phyloP scores from a whole-genome alignment of 1,284 basidiomycete genomes.

The Anthracocystis setariae region DNA sequence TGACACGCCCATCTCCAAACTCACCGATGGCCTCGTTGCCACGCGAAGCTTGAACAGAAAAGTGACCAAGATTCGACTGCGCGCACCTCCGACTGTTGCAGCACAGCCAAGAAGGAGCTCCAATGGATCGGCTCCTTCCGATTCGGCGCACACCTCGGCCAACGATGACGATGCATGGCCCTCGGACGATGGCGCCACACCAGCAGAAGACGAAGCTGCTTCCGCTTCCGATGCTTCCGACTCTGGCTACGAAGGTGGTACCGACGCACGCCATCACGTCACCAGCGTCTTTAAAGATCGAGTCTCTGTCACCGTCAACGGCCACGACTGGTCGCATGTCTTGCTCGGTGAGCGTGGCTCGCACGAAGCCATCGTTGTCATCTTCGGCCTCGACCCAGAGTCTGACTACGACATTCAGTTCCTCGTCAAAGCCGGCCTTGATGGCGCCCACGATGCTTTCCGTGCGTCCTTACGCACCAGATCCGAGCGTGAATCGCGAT shows the following conservation, averaged over 20 bases:
- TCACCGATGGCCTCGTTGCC: slow-evolving; percentile 50
- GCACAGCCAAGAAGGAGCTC: slow-evolving; percentile 40
- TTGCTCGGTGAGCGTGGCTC: slow-evolving; percentile 53
- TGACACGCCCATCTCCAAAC: slow-evolving; percentile 40
- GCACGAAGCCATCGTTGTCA: slow-evolving; percentile 61
- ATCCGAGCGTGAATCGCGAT: slow-evolving; percentile 38
- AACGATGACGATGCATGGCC: slow-evolving; percentile 52
- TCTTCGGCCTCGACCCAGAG: slow-evolving; percentile 57
- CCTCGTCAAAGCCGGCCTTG: slow-evolving; percentile 45
- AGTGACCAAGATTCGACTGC: slow-evolving; percentile 51
- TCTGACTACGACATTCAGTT: slow-evolving; percentile 55
- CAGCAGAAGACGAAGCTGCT: slow-evolving; percentile 48
- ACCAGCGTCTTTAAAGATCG: slow-evolving; percentile 49
- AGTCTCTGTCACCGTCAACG: slow-evolving; percentile 55
- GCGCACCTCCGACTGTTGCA: slow-evolving; percentile 31
- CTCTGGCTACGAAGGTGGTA: slow-evolving; percentile 34
- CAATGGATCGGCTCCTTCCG: slow-evolving; percentile 36
- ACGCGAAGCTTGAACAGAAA: slow-evolving; percentile 53
- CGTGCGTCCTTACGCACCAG: slow-evolving; percentile 31
- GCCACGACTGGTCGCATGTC: slow-evolving; percentile 56
- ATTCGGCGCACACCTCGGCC: slow-evolving; percentile 34
- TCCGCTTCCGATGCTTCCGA: slow-evolving; percentile 51
- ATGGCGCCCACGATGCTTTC: slow-evolving; percentile 30
- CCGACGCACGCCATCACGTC: slow-evolving; percentile 26
- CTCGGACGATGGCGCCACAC: slow-evolving; percentile 51